Conservation (phyloP, 805 yeast species). For the Babjeviella inositovora region DNA sequence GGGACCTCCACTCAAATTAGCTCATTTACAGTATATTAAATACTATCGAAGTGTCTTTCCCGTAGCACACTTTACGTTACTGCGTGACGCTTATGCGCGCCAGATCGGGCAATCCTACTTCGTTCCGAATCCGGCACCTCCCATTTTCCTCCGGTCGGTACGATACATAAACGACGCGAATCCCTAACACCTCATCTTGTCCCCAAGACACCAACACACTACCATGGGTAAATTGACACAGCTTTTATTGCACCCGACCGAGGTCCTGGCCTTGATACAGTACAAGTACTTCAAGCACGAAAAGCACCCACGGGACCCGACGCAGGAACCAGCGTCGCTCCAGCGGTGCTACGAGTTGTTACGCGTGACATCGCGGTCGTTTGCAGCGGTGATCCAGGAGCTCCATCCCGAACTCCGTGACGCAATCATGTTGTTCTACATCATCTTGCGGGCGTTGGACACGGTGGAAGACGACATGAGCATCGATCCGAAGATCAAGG, state of each 20-base stretch:
- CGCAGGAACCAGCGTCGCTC: slow-evolving; percentile 23
- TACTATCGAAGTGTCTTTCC: too few relatives aligned
- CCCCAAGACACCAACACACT: too few relatives aligned
- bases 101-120: too few relatives aligned
- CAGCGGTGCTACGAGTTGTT: slow-evolving; percentile 55
- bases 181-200: too few relatives aligned
- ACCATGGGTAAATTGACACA: slow-evolving; percentile 19
- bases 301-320: slow-evolving; percentile 27
- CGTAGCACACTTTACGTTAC: too few relatives aligned
- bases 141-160: too few relatives aligned
- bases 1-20: too few relatives aligned
- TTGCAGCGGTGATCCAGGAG: slow-evolving; percentile 86
- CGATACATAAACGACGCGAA: too few relatives aligned
- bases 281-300: slow-evolving; percentile 33
- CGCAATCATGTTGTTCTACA: slow-evolving; percentile 70
- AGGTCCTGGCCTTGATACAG: slow-evolving; percentile 19
- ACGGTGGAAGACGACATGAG: slow-evolving; percentile 96
- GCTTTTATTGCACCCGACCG: slow-evolving; percentile 20
- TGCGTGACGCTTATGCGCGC: too few relatives aligned
- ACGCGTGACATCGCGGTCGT: slow-evolving; percentile 68
- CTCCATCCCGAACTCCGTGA: slow-evolving; percentile 79
- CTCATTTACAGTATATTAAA: too few relatives aligned
- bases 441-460: slow-evolving; percentile 80
- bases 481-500: slow-evolving; percentile 50
- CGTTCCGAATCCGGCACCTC: too few relatives aligned